Evolutionary conservation across 169 alveolate species (phyloP).

Genomic region (Plasmodium cynomolgi): DNA sequence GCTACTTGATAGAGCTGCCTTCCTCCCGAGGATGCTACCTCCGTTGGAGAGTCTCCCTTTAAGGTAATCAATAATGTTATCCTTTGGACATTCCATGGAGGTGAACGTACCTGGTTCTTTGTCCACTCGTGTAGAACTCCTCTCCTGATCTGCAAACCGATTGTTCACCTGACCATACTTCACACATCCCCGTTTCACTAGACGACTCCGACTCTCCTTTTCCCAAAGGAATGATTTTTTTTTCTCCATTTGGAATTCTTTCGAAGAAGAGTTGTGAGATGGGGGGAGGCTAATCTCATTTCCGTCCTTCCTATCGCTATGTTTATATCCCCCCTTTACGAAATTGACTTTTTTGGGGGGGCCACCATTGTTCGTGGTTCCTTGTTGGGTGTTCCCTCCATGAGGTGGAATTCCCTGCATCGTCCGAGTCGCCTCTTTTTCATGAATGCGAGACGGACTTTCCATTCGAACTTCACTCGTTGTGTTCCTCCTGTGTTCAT

Average conservation of each 20-base stretch:
- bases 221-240: conserved; percentile 51
- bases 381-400: not conserved
- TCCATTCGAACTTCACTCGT: not conserved
- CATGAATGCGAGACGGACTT: not conserved
- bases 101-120: not conserved
- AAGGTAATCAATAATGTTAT: conserved; percentile 38
- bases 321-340: not conserved
- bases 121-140: not conserved
- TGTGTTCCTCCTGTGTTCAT: not conserved
- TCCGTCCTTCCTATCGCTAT: not conserved
- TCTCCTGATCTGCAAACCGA: not conserved
- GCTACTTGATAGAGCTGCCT: not conserved
- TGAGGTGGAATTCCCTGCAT: not conserved
- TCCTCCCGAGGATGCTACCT: not conserved
- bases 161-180: not conserved
- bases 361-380: not conserved
- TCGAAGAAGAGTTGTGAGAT: not conserved
- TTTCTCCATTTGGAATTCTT: not conserved
- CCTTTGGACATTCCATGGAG: conserved; percentile 5
- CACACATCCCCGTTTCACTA: not conserved
- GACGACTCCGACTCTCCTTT: conserved; percentile 29
- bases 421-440: not conserved
- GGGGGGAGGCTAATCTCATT: not conserved
- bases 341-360: not conserved
- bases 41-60: not conserved